Conservation (phyloP, 1,284 basidiomycete species). For the Heterobasidion parviporum region DNA sequence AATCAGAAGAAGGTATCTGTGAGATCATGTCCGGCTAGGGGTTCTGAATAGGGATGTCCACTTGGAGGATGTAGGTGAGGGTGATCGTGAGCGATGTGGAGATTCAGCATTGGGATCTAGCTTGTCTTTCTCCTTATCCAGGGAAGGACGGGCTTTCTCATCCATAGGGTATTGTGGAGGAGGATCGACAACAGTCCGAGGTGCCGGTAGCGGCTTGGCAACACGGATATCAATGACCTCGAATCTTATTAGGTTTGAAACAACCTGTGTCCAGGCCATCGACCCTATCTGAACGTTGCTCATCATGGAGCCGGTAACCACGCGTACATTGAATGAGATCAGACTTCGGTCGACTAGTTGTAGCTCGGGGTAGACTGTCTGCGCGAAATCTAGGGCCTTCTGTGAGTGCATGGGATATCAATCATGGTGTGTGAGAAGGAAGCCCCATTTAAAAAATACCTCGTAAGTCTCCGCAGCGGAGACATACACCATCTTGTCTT, state of each 20-base stretch:
- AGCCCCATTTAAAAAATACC: background rate
- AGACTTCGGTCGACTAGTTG: too few species aligned
- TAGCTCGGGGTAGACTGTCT: background rate
- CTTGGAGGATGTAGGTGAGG: background rate
- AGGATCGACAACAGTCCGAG: background rate
- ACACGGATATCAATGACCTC: background rate
- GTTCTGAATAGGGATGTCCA: background rate
- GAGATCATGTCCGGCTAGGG: too few species aligned
- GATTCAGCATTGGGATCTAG: background rate
- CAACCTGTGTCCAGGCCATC: background rate
- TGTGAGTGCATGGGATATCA: background rate
- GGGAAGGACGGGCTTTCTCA: background rate
- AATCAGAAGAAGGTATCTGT: too few species aligned
- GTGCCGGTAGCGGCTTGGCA: background rate
- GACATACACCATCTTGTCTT: background rate
- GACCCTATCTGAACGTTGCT: background rate
- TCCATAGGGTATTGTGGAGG: background rate
- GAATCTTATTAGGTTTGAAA: background rate
- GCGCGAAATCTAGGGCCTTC: background rate
- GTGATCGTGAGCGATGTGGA: background rate
- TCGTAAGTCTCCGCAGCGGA: background rate
- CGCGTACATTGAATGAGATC: background rate
- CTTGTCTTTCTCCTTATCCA: background rate
- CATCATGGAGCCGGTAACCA: background rate
- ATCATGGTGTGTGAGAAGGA: background rate